Evolutionary conservation across 2,329 filamentous ascomycete genomes (phyloP).

Genomic region (Biscogniauxia marginata): DNA sequence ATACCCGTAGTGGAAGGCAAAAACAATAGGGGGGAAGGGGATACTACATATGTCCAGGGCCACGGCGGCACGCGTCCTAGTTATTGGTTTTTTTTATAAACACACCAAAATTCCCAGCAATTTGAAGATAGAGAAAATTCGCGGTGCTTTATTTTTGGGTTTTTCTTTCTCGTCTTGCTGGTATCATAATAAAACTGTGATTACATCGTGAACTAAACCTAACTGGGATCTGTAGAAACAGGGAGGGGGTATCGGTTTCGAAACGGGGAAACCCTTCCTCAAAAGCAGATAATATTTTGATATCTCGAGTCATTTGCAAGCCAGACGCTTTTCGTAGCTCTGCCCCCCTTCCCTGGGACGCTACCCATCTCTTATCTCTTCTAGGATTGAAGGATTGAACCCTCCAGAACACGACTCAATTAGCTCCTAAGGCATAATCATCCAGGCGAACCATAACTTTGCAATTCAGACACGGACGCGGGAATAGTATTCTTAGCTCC

Average conservation of each 20-base stretch:
- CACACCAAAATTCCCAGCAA: not conserved
- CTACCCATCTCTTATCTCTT: constrained; percentile 7
- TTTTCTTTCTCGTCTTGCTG: constrained; percentile 32
- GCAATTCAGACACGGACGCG: constrained; percentile 19
- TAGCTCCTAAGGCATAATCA: constrained; percentile 35
- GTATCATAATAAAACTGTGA: constrained; percentile 48
- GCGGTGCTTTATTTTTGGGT: constrained; percentile 3
- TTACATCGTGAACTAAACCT: constrained; percentile 36
- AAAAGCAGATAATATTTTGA: constrained; percentile 28
- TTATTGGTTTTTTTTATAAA: not conserved
- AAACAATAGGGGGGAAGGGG: too few relatives aligned
- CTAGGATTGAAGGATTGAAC: constrained; percentile 10
- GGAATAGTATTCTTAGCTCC: constrained; percentile 24
- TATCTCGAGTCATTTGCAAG: constrained; percentile 18
- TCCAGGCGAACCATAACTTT: constrained; percentile 19
- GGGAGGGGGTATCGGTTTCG: constrained; percentile 32
- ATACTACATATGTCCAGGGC: too few relatives aligned
- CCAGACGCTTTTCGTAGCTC: constrained; percentile 16
- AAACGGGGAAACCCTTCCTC: constrained; percentile 13
- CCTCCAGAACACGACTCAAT: constrained; percentile 22
- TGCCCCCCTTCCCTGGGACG: constrained; percentile 2
- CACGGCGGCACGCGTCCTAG: not conserved
- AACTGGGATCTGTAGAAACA: constrained; percentile 34
- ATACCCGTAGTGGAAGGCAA: too few relatives aligned
- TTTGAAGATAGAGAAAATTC: not conserved